Evolutionary conservation across 768 basidiomycete species (phyloP), one percentile per base, ranked within the genome.

Genomic region (Amanita molliuscula): DNA sequence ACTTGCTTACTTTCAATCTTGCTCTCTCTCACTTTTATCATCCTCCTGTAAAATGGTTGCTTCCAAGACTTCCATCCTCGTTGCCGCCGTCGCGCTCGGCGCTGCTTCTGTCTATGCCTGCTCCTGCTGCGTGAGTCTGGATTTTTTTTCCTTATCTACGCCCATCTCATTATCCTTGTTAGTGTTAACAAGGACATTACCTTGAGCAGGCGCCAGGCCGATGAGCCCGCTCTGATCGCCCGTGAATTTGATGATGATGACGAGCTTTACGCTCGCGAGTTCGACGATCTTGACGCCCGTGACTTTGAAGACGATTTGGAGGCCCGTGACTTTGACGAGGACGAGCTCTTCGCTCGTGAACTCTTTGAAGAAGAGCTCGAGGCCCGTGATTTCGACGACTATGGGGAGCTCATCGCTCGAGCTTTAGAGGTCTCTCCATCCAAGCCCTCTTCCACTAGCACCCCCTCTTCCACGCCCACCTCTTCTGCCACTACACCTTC

Each of bases 1-100:
- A 18, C 38, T 42, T 10, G 4, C 38, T 34, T 31, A 26, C 23
- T 44, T 16, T 21, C 16, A 6, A 11, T 33, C 20, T 16, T 21
- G 11, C 28, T n/a, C 6, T 26, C 9, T 23, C 47, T n/a, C n/a
- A n/a, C n/a, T n/a, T 3, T 18, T n/a, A 26, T 34, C 15, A 13
- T 21, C 15, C 31, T 35, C 18, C 15, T 23, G 21, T 33, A 50
- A 42, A n/a, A 50, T 50, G 48, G 48, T 50, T 8, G 48, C 36
- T 42, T 26, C 48, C 31, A 50, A 50, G 41, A 34, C 48, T 41
- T 50, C 41, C 6, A 13, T 50, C 16, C 23, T 50, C 13, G 7
- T 35, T 25, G 49, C 41, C 35, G 49, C 42, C 16, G 13, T 50
- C 16, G 49, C 41, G 11, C 33, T 50, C 40, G 33, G 33, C 20